Evolutionary conservation across 805 yeast genomes (phyloP).

Genomic region (Starmera dryadoides): DNA sequence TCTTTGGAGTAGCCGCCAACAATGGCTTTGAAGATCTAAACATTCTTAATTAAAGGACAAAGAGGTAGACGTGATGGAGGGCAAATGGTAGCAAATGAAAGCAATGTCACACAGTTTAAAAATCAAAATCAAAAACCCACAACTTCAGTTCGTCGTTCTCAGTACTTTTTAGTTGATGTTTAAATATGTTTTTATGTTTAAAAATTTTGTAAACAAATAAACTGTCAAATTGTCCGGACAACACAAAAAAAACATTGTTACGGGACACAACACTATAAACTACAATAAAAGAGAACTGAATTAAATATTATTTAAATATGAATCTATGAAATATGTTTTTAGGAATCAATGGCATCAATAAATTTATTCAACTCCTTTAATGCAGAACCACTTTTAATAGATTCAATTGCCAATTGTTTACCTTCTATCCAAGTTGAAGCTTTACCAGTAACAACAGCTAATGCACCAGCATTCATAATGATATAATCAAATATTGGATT

Average conservation of each 20-base stretch:
- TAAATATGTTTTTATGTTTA: too few relatives aligned
- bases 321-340: not conserved
- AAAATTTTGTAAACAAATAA: too few relatives aligned
- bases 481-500: slow-evolving; percentile 83
- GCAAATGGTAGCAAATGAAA: too few relatives aligned
- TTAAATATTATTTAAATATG: not conserved
- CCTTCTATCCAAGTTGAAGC: slow-evolving; percentile 72
- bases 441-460: slow-evolving; percentile 70
- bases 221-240: too few relatives aligned
- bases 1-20: slow-evolving; percentile 7
- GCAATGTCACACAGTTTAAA: too few relatives aligned
- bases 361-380: slow-evolving; percentile 49
- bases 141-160: too few relatives aligned
- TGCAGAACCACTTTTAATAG: slow-evolving; percentile 68
- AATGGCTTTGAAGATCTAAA: slow-evolving; percentile 7
- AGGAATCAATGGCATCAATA: slow-evolving; percentile 23
- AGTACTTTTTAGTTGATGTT: too few relatives aligned
- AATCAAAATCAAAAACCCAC: too few relatives aligned
- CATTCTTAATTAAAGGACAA: slow-evolving; percentile 4
- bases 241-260: too few relatives aligned
- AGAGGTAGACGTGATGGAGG: too few relatives aligned
- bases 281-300: not conserved
- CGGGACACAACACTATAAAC: not conserved
- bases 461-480: slow-evolving; percentile 81
- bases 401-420: slow-evolving; percentile 58